Conservation (phyloP, 169 alveolate genomes). For the Cryptosporidium xiaoi region DNA sequence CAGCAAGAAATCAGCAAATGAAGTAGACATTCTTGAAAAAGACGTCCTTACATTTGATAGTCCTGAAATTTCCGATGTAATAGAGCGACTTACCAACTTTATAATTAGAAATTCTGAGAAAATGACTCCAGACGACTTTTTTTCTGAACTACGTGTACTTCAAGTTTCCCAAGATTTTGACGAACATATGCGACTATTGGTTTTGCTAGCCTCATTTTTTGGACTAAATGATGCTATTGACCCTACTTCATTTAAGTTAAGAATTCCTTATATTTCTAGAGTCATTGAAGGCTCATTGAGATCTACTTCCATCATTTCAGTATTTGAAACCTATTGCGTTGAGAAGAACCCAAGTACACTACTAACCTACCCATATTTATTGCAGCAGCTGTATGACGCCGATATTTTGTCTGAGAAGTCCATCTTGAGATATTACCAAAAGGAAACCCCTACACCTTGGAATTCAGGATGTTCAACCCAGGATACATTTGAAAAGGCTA, state of each 20-base stretch:
- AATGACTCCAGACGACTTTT: conserved; percentile 82
- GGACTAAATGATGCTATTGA: conserved; percentile 51
- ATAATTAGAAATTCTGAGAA: conserved; percentile 76
- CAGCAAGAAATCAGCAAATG: conserved; percentile 31
- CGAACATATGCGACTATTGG: conserved; percentile 82
- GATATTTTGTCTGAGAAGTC: conserved; percentile 85
- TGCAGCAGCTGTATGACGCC: conserved; percentile 83
- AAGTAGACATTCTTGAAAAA: conserved; percentile 57
- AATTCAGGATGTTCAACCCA: conserved; percentile 61
- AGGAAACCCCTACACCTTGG: conserved; percentile 65
- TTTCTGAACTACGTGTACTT: conserved; percentile 88
- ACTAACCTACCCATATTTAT: conserved; percentile 83
- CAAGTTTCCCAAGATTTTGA: conserved; percentile 92
- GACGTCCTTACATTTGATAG: conserved; percentile 82
- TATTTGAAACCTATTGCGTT: conserved; percentile 83
- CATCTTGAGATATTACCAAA: conserved; percentile 76
- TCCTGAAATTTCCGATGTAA: conserved; percentile 84
- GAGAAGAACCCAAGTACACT: conserved; percentile 80
- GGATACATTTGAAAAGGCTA: conserved; percentile 79
- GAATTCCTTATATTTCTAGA: conserved; percentile 79
- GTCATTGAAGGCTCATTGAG: conserved; percentile 82
- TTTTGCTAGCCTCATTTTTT: conserved; percentile 79
- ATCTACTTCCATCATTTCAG: conserved; percentile 82
- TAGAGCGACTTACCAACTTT: conserved; percentile 82
- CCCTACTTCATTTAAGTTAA: conserved; percentile 77